Evolutionary conservation across 352 stramenopile species (phyloP), one percentile per base, ranked within the genome.

Genomic region (Pythium biforme): DNA sequence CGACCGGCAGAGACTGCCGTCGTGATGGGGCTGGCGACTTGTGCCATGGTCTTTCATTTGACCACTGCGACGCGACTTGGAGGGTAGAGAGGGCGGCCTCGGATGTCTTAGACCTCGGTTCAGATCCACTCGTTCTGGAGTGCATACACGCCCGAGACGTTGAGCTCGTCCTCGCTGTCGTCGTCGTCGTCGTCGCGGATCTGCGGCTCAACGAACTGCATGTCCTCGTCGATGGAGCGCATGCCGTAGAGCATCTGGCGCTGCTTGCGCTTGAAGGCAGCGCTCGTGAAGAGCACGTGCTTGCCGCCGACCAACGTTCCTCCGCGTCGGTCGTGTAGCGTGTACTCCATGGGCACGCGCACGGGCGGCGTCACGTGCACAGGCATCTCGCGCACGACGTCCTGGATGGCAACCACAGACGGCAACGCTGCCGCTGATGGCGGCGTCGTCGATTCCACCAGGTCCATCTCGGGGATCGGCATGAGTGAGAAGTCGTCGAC

Each of bases 221-320:
- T 47, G 53, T 63, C n/a, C 58, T 86, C 77, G 0, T 66, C 60
- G 43, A 89, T 70, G 0, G 52, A 41, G 29, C 75, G 69, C 25
- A 88, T 72, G 15, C 76, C 69, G 17, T 66, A 55, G 19, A 73
- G 25, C 59, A 77, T 62, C 59, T 77, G 72, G 50, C 77, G 67
- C 46, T 68, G 64, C 51, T 77, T 74, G 20, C 80, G 76, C 61
- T 86, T 86, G 62, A 86, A 89, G 0, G 66, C 78, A 12, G 69
- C 69, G 47, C 75, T 77, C n/a, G 77, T 89, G 57, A 85, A 89
- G 0, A 86, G 52, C 48, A 89, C 70, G 22, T 74, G 65, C 10
- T 56, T 66, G 0, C 77, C 77, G 5, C 73, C 75, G 37, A 89
- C 77, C 4, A 66, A 81, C 29, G 76, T 74, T 33, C 80, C 80